Conservation (phyloP, 2,329 filamentous ascomycete species). For the Aspergillus costaricaensis region DNA sequence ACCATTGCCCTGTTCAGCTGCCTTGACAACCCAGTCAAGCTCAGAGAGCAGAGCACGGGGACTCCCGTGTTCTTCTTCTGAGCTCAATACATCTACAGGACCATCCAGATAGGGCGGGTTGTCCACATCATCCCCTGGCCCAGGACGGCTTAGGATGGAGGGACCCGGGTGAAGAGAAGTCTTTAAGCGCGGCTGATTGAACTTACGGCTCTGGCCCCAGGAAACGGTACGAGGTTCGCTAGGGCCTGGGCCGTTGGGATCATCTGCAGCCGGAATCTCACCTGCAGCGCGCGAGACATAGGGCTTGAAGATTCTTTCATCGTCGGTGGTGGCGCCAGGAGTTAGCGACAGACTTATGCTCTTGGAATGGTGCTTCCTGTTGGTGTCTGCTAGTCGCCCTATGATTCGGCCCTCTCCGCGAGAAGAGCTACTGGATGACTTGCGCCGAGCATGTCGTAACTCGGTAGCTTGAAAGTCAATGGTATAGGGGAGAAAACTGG, state of each 20-base stretch:
- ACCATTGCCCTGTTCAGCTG: slow-evolving; percentile 87
- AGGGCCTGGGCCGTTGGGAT: slow-evolving; percentile 33
- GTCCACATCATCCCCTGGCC: slow-evolving; percentile 21
- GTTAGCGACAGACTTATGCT: slow-evolving; percentile 30
- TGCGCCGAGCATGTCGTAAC: slow-evolving; percentile 23
- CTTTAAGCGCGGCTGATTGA: slow-evolving; percentile 77
- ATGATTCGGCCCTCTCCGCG: slow-evolving; percentile 27
- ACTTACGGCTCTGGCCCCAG: slow-evolving; percentile 67
- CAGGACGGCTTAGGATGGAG: slow-evolving; percentile 63
- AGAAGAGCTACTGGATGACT: slow-evolving; percentile 26
- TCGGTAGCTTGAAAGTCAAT: slow-evolving; percentile 36
- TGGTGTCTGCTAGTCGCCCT: slow-evolving; percentile 26
- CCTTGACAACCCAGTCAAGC: slow-evolving; percentile 76
- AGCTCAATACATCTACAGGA: slow-evolving; percentile 11
- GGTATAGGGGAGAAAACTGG: slow-evolving; percentile 41
- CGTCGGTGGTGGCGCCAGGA: slow-evolving; percentile 42
- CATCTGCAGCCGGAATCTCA: slow-evolving; percentile 32
- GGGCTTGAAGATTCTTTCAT: slow-evolving; percentile 43
- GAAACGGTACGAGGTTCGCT: slow-evolving; percentile 73
- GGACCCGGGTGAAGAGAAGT: slow-evolving; percentile 72
- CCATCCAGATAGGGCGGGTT: slow-evolving; percentile 24
- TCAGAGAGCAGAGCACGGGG: slow-evolving; percentile 64
- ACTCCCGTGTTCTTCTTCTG: slow-evolving; percentile 55
- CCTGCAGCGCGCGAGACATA: slow-evolving; percentile 31
- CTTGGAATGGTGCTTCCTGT: slow-evolving; percentile 20